Evolutionary conservation across 2,329 filamentous ascomycete species (phyloP).

Genomic region (Xylariaceae sp.): DNA sequence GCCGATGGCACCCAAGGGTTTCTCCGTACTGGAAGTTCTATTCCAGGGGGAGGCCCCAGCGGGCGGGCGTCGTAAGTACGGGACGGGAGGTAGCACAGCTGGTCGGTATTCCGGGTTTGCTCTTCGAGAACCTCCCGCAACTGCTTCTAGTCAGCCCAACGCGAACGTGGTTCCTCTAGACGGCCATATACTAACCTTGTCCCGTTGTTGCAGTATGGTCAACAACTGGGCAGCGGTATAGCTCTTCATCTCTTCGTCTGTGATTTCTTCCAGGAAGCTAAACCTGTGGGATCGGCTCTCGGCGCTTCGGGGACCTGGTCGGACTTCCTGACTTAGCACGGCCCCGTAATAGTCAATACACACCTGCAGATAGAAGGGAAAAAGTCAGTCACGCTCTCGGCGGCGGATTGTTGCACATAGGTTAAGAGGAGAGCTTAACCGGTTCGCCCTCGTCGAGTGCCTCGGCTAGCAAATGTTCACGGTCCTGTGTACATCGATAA

Average conservation of each 20-base stretch:
- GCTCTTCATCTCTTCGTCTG: constrained; percentile 34
- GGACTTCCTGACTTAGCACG: constrained; percentile 30
- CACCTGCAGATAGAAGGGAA: constrained; percentile 13
- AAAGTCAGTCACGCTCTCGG: no score
- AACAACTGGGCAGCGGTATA: constrained; percentile 46
- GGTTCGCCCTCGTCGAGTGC: constrained; percentile 26
- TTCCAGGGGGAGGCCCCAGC: constrained; percentile 15
- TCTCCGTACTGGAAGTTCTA: constrained; percentile 13
- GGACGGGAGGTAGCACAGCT: constrained; percentile 20
- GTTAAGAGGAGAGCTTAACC: constrained; percentile 20
- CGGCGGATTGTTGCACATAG: background rate
- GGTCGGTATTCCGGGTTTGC: constrained; percentile 1
- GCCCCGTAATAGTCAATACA: constrained; percentile 32
- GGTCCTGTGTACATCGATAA: constrained; percentile 54
- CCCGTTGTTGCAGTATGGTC: constrained; percentile 44
- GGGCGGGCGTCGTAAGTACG: constrained; percentile 3
- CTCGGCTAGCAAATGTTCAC: constrained; percentile 36
- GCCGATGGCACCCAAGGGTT: constrained; percentile 36
- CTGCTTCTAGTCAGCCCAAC: constrained; percentile 21
- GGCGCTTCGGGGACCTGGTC: constrained; percentile 35
- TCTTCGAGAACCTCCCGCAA: constrained; percentile 28
- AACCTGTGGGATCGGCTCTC: constrained; percentile 38
- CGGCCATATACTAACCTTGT: constrained; percentile 35
- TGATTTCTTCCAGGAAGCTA: constrained; percentile 42
- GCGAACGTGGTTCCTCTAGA: background rate